A percentile compares a stretch with the other conserved stretches of the same genome.
Conservation (phyloP, 306 rosid species). For the Cyclanthera cordifolia region DNA sequence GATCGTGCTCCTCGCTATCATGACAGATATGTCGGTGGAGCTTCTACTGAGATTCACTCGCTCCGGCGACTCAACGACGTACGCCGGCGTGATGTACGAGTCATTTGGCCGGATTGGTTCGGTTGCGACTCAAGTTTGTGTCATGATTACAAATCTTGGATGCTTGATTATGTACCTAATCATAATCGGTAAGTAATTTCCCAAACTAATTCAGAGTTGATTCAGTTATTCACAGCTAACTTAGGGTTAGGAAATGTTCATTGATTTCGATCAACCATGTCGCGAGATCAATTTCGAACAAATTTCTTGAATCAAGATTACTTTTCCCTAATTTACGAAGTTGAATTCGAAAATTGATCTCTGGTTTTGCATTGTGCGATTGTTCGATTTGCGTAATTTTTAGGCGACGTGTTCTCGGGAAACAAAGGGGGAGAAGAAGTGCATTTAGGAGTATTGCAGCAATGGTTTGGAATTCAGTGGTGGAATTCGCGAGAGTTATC, state of each 20-base stretch:
- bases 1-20: conserved; percentile 42
- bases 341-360: neutral
- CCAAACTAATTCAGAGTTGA: neutral
- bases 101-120: conserved; percentile 60
- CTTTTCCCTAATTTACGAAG: neutral
- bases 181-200: conserved; percentile 47
- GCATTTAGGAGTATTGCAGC: conserved; percentile 78
- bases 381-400: neutral
- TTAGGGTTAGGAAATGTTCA: neutral
- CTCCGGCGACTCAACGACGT: conserved; percentile 54
- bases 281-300: neutral
- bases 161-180: conserved; percentile 65
- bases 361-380: neutral
- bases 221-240: neutral
- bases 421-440: conserved; percentile 31
- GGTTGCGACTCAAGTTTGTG: conserved; percentile 41
- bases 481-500: conserved; percentile 82
- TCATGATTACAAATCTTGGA: conserved; percentile 63
- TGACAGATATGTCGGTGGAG: conserved; percentile 64
- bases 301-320: too few species aligned
- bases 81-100: conserved; percentile 81
- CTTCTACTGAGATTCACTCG: conserved; percentile 69
- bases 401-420: conserved; percentile 84
- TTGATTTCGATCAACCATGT: neutral
- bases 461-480: conserved; percentile 93